These are phyloP conservation scores for Fagopyrum esculentum DNA, from an alignment of 148 eudicot genomes.

Conservation along the genomic window DNA sequence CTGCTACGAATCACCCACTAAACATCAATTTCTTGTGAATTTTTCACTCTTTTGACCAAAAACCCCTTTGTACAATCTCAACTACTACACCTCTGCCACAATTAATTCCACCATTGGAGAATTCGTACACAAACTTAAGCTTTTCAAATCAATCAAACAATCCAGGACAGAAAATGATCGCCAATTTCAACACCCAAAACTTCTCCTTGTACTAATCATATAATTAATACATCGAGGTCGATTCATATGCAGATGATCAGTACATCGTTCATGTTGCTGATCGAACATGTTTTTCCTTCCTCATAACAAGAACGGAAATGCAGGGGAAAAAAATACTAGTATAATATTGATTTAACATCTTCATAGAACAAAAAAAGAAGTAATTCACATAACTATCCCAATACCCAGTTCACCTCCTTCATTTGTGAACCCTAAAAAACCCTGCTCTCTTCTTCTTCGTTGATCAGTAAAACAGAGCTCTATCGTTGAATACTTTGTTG, in stretches of 20 bases:
- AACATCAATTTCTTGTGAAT: background rate
- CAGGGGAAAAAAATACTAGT: background rate
- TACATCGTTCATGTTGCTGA: background rate
- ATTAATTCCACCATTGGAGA: background rate
- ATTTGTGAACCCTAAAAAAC: background rate
- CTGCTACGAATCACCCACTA: background rate
- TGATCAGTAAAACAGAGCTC: background rate
- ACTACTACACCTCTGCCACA: slow-evolving; percentile 2
- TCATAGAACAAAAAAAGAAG: background rate
- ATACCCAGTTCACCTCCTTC: background rate
- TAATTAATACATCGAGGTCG: background rate
- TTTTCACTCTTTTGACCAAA: background rate
- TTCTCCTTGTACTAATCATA: slow-evolving; percentile 5
- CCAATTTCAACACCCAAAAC: background rate
- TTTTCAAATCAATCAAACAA: background rate
- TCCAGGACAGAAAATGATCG: background rate
- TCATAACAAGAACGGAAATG: background rate
- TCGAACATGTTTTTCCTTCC: background rate
- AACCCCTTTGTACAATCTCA: background rate
- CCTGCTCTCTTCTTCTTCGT: background rate
- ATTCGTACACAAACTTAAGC: background rate
- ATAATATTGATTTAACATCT: background rate
- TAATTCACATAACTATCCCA: slow-evolving; percentile 4
- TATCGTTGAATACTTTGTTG: background rate
- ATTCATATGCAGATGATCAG: background rate